A percentile compares a stretch with the other conserved stretches of the same genome.
Conservation (phyloP, 352 stramenopile genomes). For the Phytophthora pisi region DNA sequence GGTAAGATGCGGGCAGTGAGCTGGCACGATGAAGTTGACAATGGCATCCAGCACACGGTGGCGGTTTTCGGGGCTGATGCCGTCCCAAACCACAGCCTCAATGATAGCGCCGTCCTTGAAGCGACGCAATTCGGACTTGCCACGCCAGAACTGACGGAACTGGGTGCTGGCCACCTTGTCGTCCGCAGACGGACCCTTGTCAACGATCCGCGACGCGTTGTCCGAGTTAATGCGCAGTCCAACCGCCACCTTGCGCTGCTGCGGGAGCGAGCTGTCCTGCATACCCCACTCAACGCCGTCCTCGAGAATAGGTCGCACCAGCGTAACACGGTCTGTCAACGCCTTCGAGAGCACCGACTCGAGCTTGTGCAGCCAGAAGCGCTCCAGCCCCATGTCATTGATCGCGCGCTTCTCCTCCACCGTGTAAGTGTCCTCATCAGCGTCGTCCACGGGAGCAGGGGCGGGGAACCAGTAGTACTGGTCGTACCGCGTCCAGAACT, state of each 20-base stretch:
- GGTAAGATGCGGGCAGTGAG: conserved; percentile 65
- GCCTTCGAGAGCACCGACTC: conserved; percentile 52
- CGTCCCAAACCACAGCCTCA: conserved; percentile 90
- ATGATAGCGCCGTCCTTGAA: conserved; percentile 92
- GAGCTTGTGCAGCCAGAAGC: conserved; percentile 71
- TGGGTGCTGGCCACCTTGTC: conserved; percentile 63
- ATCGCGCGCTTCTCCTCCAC: conserved; percentile 72
- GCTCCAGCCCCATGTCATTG: conserved; percentile 78
- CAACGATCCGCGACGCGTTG: conserved; percentile 82
- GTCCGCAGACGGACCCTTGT: conserved; percentile 90
- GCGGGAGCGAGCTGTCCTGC: conserved; percentile 42
- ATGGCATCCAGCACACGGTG: conserved; percentile 77
- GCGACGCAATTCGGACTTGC: conserved; percentile 86
- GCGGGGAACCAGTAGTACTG: conserved; percentile 87
- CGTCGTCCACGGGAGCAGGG: conserved; percentile 51
- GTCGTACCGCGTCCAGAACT: conserved; percentile 87
- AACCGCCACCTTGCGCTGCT: conserved; percentile 67
- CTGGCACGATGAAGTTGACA: conserved; percentile 73
- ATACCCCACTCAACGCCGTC: conserved; percentile 60
- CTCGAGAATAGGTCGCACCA: conserved; percentile 60
- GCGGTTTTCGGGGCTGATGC: conserved; percentile 68
- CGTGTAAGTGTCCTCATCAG: conserved; percentile 65
- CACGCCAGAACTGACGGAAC: conserved; percentile 91
- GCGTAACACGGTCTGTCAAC: conserved; percentile 69
- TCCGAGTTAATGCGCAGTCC: conserved; percentile 83